These are phyloP conservation scores for Xylaria sp. DNA, from an alignment of 2,329 filamentous ascomycete species.

Conservation along the genomic window DNA sequence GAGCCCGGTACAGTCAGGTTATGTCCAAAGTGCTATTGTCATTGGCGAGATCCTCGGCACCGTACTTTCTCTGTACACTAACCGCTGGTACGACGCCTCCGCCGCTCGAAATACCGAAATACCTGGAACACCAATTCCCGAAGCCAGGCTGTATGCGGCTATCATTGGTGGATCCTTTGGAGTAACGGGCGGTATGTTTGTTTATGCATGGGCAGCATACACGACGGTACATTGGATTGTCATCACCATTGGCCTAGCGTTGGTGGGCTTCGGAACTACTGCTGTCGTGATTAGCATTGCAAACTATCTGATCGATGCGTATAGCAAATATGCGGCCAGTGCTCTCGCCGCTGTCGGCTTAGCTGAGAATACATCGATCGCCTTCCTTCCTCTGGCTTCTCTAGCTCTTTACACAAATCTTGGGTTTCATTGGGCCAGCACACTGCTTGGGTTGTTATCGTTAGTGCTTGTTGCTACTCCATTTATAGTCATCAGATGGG, in stretches of 20 bases:
- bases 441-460: background rate
- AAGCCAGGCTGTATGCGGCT: background rate
- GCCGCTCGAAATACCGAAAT: background rate
- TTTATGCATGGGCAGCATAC: background rate
- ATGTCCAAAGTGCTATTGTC: background rate
- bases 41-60: background rate
- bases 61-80: background rate
- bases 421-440: slow-evolving; percentile 3
- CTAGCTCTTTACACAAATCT: background rate
- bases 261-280: background rate
- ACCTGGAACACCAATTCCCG: background rate
- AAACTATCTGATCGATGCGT: background rate
- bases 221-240: background rate
- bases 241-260: background rate
- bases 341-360: background rate
- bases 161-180: background rate
- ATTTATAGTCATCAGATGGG: slow-evolving; percentile 4
- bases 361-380: background rate
- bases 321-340: background rate
- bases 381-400: background rate
- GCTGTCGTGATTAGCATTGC: slow-evolving; percentile 3
- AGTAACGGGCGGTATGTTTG: background rate
- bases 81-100: slow-evolving; percentile 1
- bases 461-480: background rate
- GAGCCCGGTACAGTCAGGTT: background rate